phyloP scores from a whole-genome alignment of 176 grass and related monocot species.

The Oryza brachyantha region DNA sequence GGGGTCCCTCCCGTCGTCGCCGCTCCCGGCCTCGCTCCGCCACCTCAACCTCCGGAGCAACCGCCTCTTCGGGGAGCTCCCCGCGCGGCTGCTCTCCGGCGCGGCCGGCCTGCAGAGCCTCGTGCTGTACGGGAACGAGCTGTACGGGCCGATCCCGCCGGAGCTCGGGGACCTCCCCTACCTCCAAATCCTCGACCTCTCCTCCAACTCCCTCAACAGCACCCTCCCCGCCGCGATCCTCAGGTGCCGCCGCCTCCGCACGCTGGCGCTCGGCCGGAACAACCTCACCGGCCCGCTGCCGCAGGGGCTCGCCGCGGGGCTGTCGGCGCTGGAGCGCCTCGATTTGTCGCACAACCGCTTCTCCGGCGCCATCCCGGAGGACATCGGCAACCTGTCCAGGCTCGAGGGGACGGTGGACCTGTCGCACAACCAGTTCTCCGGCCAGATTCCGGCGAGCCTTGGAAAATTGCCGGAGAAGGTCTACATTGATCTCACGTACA shows the following conservation, averaged over 20 bases:
- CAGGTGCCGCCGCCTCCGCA: constrained; percentile 65
- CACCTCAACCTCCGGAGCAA: constrained; percentile 86
- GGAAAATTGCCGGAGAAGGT: constrained; percentile 87
- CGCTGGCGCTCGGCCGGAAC: constrained; percentile 65
- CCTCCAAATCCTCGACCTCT: constrained; percentile 90
- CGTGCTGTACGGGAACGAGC: constrained; percentile 77
- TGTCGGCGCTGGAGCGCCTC: constrained; percentile 61
- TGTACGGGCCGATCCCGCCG: constrained; percentile 50
- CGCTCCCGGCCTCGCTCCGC: constrained; percentile 56
- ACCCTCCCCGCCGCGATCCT: constrained; percentile 56
- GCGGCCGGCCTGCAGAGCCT: constrained; percentile 60
- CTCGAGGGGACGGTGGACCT: constrained; percentile 79
- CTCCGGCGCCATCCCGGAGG: constrained; percentile 54
- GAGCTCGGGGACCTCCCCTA: constrained; percentile 60
- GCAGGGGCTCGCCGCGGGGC: constrained; percentile 34
- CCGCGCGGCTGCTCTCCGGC: constrained; percentile 30
- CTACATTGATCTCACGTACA: constrained; percentile 87
- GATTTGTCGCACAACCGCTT: constrained; percentile 81
- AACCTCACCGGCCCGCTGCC: constrained; percentile 56
- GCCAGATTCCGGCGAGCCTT: constrained; percentile 63
- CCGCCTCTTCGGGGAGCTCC: constrained; percentile 52
- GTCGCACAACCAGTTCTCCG: constrained; percentile 83
- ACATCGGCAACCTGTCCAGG: constrained; percentile 66
- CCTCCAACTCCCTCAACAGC: constrained; percentile 65
- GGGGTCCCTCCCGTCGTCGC: constrained; percentile 42